A percentile compares a stretch with the other conserved stretches of the same genome.
phyloP scores from a whole-genome alignment of 139 green algal species.

The Volvox africanus region DNA sequence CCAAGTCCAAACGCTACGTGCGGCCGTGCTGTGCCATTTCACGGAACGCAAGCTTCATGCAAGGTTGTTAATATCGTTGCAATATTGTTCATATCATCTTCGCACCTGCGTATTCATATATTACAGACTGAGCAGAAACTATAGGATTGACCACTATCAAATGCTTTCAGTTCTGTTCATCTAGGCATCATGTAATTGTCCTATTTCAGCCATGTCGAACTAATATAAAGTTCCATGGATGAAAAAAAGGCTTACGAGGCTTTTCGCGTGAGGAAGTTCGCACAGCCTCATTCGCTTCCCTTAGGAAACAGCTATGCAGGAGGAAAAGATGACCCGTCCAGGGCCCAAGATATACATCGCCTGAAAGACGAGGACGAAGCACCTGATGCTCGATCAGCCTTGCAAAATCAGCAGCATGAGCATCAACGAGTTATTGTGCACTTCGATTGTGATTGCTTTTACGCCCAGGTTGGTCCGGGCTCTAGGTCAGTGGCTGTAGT shows the following conservation, averaged over 20 bases:
- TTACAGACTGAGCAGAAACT: no score
- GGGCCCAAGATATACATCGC: no score
- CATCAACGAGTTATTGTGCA: slow-evolving; percentile 71
- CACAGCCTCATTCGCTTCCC: slow-evolving; percentile 34
- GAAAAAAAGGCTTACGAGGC: slow-evolving; percentile 47
- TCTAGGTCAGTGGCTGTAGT: no score
- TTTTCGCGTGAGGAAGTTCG: slow-evolving; percentile 46
- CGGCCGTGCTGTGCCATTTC: neutral
- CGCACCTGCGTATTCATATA: no score
- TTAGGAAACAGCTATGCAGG: neutral
- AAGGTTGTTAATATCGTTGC: neutral
- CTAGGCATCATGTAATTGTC: no score
- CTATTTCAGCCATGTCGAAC: no score
- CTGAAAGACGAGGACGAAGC: neutral
- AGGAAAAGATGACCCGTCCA: no score
- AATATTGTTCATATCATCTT: no score
- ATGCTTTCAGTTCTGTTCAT: no score
- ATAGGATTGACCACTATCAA: no score
- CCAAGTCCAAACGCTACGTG: no score
- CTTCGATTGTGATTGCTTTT: slow-evolving; percentile 85
- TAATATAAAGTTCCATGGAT: neutral
- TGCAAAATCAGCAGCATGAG: neutral
- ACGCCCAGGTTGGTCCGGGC: slow-evolving; percentile 64
- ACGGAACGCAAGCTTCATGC: neutral
- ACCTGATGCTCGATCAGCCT: neutral